Base-by-base conservation (phyloP, 139 green algal species). In the Diplosphaera chodatii region DNA sequence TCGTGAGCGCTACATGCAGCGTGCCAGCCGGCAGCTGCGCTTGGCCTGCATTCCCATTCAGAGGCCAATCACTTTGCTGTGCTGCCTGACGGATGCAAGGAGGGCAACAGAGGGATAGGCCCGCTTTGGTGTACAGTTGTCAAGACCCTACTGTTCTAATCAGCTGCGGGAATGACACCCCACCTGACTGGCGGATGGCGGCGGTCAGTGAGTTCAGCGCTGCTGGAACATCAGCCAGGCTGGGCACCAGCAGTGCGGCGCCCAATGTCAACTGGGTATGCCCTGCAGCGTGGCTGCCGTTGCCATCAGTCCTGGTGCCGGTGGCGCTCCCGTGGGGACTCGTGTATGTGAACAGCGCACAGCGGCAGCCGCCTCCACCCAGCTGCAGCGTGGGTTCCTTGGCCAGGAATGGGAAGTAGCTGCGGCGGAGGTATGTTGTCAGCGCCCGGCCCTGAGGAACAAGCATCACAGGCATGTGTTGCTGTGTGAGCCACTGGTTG, bases 361-460 rank as follows among this genome's bases (percentile, higher is more conserved):
- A 23, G 48, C 48, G 48, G 48, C 13, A 21, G 64, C 66, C 74
- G 37, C 82, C 73, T 23, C 55, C 40, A 32, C 40, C 41, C 23
- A 37, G 23, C 41, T 55, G 33, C 55, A 93, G 25, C 40, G 76
- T 32, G 0, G 91, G 91, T 70, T 90, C 82, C 21, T 73, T 71
- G 67, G 91, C 68, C 33, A 96, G 72, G 77, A 84, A 90, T 23
- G 90, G 87, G 73, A 88, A 77, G 86, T 98, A 98, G 30, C 96
- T 78, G 29, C 94, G 87, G 56, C 84, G 86, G 68, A 97, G 84
- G 85, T 98, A 98, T 8, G 91, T 93, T 32, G 87, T 64, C 41
- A 93, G 76, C 8, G 90, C 90, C 20, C 86, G 81, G 22, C 64
- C 67, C 73, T 89, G 83, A 69, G 6, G 63, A 41, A 59, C 59